Evolutionary conservation across 106 monocot species (phyloP), one percentile per base, ranked within the genome.

Genomic region (Chionographis japonica): DNA sequence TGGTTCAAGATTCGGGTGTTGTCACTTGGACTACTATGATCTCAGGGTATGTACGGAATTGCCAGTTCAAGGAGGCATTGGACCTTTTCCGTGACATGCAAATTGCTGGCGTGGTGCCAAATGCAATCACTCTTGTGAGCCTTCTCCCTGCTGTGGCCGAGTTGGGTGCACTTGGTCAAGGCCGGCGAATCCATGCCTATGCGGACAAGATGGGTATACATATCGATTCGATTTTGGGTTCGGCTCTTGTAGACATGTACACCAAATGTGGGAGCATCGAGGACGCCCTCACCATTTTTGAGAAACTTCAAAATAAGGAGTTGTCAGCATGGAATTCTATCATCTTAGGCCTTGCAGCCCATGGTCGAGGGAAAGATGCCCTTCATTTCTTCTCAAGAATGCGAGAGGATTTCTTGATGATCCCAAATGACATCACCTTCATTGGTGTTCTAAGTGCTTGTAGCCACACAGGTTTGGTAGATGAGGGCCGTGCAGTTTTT

Each of bases 241-340:
- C 74, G 4, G 72, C 72, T 52, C 62, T 72, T 11, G 51, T 70
- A 35, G 70, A 77, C 19, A 77, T 77, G 77, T 72, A 78, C 67
- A 51, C 78, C 3, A 78, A 78, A 12, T 72, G 78, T 50, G 78
- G 78, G 15, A 66, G 72, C 62, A 68, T 78, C 6, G 70, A 72
- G 16, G 71, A 67, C 15, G 78, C 78, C 36, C 13, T 78, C 10
- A 9, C 13, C 40, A 54, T 78, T 2, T 72, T 78, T 39, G 61
- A 72, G 53, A 71, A 53, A 38, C 15, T 72, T 10, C 10, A 50
- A 38, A 50, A 61, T 2, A 78, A 51, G 70, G 67, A 54, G n/a
- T 35, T 78, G 54, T 78, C 65, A n/a, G 60, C 78, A 11, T 78
- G 78, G 78, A 78, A 72, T 52, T 72, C 78, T 10, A 72, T 78